Conservation (phyloP, 2,329 filamentous ascomycete species). For the Xylaria sp. region DNA sequence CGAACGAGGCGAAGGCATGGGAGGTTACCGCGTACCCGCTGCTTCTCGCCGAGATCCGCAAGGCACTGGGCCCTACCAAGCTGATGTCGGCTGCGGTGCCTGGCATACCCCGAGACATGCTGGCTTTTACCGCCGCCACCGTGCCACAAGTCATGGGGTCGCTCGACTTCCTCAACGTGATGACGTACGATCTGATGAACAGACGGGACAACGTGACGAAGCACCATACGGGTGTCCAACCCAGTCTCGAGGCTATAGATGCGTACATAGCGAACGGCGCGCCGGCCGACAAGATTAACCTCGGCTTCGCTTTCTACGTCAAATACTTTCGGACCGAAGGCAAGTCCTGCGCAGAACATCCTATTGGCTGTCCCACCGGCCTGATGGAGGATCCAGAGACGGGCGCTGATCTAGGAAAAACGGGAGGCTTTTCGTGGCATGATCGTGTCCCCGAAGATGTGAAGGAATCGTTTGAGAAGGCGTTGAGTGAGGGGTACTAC, state of each 20-base stretch:
- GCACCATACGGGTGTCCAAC: slow-evolving; percentile 66
- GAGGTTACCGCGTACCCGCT: slow-evolving; percentile 68
- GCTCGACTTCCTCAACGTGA: slow-evolving; percentile 72
- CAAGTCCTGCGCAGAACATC: slow-evolving; percentile 48
- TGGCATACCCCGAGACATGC: slow-evolving; percentile 66
- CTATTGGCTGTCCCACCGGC: slow-evolving; percentile 64
- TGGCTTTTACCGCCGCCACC: slow-evolving; percentile 65
- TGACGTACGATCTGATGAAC: slow-evolving; percentile 77
- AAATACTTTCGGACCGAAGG: slow-evolving; percentile 68
- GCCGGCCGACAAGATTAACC: slow-evolving; percentile 60
- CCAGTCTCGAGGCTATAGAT: slow-evolving; percentile 60
- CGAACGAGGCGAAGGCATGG: slow-evolving; percentile 62
- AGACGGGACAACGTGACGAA: slow-evolving; percentile 69
- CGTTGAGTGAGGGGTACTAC: slow-evolving; percentile 34
- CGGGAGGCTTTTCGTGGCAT: slow-evolving; percentile 41
- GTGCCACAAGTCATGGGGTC: slow-evolving; percentile 62
- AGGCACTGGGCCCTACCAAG: slow-evolving; percentile 61
- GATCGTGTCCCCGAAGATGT: slow-evolving; percentile 38
- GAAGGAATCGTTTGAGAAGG: slow-evolving; percentile 36
- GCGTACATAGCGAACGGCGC: slow-evolving; percentile 65
- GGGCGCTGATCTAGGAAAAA: slow-evolving; percentile 62
- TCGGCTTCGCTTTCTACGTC: slow-evolving; percentile 72
- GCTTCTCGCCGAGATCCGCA: slow-evolving; percentile 63
- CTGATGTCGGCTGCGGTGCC: slow-evolving; percentile 72
- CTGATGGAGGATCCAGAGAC: slow-evolving; percentile 63